These are phyloP conservation scores for Macrolepiota dolichaula DNA, from an alignment of 768 basidiomycete genomes.

Conservation along the genomic window DNA sequence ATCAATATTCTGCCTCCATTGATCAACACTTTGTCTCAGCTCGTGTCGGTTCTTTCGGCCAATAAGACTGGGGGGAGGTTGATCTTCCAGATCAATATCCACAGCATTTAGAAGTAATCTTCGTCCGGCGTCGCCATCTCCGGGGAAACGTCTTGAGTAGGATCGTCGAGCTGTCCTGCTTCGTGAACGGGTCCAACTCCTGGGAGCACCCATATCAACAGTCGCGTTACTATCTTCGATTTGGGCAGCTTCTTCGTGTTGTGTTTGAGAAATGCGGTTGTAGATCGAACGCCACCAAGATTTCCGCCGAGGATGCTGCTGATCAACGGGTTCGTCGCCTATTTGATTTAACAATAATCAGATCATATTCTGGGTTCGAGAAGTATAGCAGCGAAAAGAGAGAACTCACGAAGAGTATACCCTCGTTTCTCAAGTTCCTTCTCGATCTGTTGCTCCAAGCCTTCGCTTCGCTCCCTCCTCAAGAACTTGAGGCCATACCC, in stretches of 20 bases:
- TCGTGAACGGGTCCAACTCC: background rate
- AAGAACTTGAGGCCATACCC: conserved; percentile 38
- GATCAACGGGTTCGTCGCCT: background rate
- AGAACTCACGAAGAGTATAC: conserved; percentile 32
- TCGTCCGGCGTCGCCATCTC: conserved; percentile 12
- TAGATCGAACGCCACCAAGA: conserved; percentile 62
- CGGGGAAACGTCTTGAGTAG: conserved; percentile 15
- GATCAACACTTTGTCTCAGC: background rate
- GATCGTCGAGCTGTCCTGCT: background rate
- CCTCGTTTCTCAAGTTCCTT: conserved; percentile 49
- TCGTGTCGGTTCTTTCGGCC: conserved; percentile 12
- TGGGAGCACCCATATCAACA: background rate
- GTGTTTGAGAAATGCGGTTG: conserved; percentile 44
- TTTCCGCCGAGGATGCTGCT: conserved; percentile 13
- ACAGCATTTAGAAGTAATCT: conserved; percentile 8
- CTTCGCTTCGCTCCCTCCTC: conserved; percentile 47
- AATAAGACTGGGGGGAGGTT: conserved; percentile 23
- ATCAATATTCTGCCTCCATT: conserved; percentile 2
- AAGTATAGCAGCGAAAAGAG: background rate
- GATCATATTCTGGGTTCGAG: background rate
- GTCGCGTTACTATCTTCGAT: conserved; percentile 17
- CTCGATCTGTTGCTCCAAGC: conserved; percentile 49
- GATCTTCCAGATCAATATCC: conserved; percentile 19
- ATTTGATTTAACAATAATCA: background rate
- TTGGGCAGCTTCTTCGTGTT: conserved; percentile 29